Evolutionary conservation across 176 grass and related monocot species (phyloP).

Genomic region (Oryza brachyantha): DNA sequence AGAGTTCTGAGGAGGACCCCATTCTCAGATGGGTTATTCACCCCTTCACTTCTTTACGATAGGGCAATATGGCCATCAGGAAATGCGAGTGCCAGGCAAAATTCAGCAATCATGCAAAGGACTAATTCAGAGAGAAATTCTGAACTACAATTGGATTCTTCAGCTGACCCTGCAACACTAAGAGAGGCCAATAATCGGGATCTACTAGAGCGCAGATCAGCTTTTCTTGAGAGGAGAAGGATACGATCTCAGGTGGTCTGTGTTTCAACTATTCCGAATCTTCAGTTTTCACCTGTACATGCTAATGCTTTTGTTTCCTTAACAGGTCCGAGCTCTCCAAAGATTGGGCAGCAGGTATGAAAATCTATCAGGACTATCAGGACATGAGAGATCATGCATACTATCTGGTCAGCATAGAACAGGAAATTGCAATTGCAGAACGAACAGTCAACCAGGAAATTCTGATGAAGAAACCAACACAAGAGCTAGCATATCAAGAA

Average conservation of each 20-base stretch:
- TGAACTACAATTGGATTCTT: slow-evolving; percentile 50
- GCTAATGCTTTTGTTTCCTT: slow-evolving; percentile 34
- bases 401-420: slow-evolving; percentile 84
- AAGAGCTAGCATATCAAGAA: slow-evolving; percentile 91
- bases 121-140: slow-evolving; percentile 54
- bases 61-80: slow-evolving; percentile 49
- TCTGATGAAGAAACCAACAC: slow-evolving; percentile 76
- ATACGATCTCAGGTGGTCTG: slow-evolving; percentile 86
- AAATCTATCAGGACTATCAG: slow-evolving; percentile 82
- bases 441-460: slow-evolving; percentile 55
- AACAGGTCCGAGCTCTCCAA: slow-evolving; percentile 92
- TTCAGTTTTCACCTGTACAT: background rate
- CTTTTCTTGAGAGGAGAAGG: slow-evolving; percentile 91
- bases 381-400: slow-evolving; percentile 91
- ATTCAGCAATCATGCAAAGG: slow-evolving; percentile 56
- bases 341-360: slow-evolving; percentile 92
- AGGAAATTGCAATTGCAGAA: slow-evolving; percentile 75
- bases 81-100: slow-evolving; percentile 53
- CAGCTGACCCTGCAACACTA: slow-evolving; percentile 27
- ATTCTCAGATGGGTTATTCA: slow-evolving; percentile 78
- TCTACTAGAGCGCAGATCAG: slow-evolving; percentile 77
- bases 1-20: slow-evolving; percentile 85
- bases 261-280: slow-evolving; percentile 25
- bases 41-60: slow-evolving; percentile 60
- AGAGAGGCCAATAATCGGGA: slow-evolving; percentile 61